A percentile compares a stretch with the other conserved stretches of the same genome.
Conservation (phyloP, 345 rosid species). For the Conringia planisiliqua region DNA sequence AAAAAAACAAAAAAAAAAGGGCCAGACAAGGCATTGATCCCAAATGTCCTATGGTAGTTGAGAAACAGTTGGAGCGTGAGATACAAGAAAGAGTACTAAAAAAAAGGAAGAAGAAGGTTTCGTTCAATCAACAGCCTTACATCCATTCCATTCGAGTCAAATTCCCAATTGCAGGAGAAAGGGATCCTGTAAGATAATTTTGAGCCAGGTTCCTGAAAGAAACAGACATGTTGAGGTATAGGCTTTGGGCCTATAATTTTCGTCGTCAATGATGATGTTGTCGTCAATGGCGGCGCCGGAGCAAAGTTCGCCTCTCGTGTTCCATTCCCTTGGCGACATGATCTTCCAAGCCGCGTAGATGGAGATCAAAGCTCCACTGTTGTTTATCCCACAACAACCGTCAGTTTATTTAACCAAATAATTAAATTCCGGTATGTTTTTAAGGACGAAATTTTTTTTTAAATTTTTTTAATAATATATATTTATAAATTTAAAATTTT, state of each 20-base stretch:
- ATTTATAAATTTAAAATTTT: too few relatives aligned
- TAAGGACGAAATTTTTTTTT: too few relatives aligned
- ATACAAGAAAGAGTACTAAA: neutral
- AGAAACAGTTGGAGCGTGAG: neutral
- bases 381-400: neutral
- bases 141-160: conserved; percentile 45
- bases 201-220: conserved; percentile 31
- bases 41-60: conserved; percentile 38
- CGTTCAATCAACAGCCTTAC: conserved; percentile 36
- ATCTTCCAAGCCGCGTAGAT: conserved; percentile 28
- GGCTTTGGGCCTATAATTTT: too few relatives aligned
- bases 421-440: too few relatives aligned
- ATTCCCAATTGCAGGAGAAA: conserved; percentile 27
- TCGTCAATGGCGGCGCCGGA: conserved; percentile 40
- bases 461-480: too few relatives aligned
- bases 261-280: neutral
- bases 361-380: conserved; percentile 17
- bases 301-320: conserved; percentile 50
- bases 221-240: too few relatives aligned
- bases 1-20: too few relatives aligned
- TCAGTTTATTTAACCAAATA: neutral
- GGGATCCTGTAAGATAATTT: conserved; percentile 26
- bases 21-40: conserved; percentile 50
- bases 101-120: neutral
- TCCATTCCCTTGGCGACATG: conserved; percentile 27